phyloP scores from a whole-genome alignment of 176 grass and related monocot genomes.

The Juncus effusus region DNA sequence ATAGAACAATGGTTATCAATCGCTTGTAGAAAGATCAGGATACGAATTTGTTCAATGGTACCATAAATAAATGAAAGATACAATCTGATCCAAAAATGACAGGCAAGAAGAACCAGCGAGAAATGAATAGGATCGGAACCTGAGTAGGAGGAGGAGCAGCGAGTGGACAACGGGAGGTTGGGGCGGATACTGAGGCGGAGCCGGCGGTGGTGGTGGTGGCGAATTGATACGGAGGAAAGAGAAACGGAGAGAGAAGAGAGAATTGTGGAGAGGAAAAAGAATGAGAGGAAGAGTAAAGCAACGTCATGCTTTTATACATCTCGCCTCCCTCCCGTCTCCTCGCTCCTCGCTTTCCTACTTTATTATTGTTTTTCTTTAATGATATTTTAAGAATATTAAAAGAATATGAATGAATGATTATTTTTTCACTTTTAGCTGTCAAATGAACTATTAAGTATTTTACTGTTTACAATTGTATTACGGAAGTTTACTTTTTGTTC shows the following conservation, averaged over 20 bases:
- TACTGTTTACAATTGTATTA: too few relatives aligned
- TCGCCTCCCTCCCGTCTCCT: too few relatives aligned
- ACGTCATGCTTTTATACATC: background rate
- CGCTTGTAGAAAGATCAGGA: background rate
- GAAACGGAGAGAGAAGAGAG: background rate
- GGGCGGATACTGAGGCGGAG: too few relatives aligned
- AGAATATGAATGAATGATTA: too few relatives aligned
- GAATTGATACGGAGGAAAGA: background rate
- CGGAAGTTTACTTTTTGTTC: too few relatives aligned
- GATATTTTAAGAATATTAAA: too few relatives aligned
- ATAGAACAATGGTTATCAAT: background rate
- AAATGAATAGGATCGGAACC: slow-evolving; percentile 6
- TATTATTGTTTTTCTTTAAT: too few relatives aligned
- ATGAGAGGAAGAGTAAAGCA: background rate
- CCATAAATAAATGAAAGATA: background rate
- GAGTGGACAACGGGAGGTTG: background rate
- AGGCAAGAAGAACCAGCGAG: background rate
- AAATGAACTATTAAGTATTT: too few relatives aligned
- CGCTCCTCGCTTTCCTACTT: too few relatives aligned
- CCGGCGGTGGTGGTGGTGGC: background rate
- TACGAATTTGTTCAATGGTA: background rate
- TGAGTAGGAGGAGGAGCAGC: slow-evolving; percentile 2
- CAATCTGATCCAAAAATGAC: background rate
- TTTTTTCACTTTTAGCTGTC: too few relatives aligned
- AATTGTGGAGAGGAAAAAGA: slow-evolving; percentile 14